These are phyloP conservation scores for Lasiodiplodia theobromae DNA, from an alignment of 2,329 filamentous ascomycete species.

Conservation along the genomic window DNA sequence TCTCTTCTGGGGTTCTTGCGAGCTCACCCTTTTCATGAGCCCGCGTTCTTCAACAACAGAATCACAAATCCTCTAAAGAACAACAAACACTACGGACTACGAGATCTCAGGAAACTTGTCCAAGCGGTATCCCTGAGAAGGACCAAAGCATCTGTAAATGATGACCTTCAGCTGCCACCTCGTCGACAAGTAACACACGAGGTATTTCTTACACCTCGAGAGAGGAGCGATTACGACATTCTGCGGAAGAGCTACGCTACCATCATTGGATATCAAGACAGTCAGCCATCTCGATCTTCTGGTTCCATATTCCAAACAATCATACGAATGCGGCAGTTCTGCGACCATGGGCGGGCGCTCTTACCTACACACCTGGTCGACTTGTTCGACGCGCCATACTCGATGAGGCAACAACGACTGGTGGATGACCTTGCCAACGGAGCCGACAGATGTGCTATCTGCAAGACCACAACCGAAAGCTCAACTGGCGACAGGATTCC, in stretches of 20 bases:
- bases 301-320: constrained; percentile 36
- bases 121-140: not conserved
- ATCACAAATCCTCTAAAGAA: not conserved
- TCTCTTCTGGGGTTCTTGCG: constrained; percentile 22
- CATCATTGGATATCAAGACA: constrained; percentile 8
- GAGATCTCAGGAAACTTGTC: not conserved
- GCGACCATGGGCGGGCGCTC: constrained; percentile 41
- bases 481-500: no score
- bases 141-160: not conserved
- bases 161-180: constrained; percentile 33
- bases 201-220: constrained; percentile 31
- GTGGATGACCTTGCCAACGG: not conserved
- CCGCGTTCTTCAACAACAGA: constrained; percentile 24
- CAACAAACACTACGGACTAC: not conserved
- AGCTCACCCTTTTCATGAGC: constrained; percentile 18
- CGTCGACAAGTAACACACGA: constrained; percentile 31
- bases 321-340: constrained; percentile 39
- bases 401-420: no score
- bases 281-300: constrained; percentile 24
- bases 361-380: constrained; percentile 34
- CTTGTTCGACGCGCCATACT: not conserved
- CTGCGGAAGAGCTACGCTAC: constrained; percentile 33
- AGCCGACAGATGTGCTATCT: no score
- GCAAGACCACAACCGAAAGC: no score
- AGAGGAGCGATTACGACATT: constrained; percentile 36